Conservation (phyloP, 116 monocot species). For the Trichopus zeylanicus region DNA sequence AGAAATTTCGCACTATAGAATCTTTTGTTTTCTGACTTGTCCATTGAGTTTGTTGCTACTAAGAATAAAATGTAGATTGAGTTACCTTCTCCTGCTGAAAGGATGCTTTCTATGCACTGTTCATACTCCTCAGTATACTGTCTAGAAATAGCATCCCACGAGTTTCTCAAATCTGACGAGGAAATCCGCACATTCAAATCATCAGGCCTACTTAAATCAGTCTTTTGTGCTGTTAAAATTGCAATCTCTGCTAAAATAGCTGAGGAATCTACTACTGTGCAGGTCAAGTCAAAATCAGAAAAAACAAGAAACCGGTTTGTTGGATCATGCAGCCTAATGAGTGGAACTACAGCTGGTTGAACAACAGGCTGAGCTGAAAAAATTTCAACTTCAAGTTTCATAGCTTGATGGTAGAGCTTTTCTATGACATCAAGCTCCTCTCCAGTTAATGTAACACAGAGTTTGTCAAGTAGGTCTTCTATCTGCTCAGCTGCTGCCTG, state of each 20-base stretch:
- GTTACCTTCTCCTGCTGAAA: conserved; percentile 31
- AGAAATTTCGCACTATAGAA: not conserved
- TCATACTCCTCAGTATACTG: conserved; percentile 75
- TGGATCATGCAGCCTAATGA: conserved; percentile 34
- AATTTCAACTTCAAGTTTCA: conserved; percentile 84
- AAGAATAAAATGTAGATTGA: not conserved
- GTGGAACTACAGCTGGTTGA: conserved; percentile 53
- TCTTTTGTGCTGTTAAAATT: conserved; percentile 48
- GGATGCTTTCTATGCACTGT: conserved; percentile 55
- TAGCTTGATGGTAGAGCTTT: conserved; percentile 78
- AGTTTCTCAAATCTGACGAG: conserved; percentile 44
- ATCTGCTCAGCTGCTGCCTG: conserved; percentile 66
- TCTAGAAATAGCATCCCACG: conserved; percentile 53
- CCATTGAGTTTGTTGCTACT: not conserved
- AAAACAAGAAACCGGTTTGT: conserved; percentile 45
- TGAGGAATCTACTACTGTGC: conserved; percentile 78
- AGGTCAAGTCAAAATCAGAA: conserved; percentile 97
- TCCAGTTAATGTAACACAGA: conserved; percentile 72
- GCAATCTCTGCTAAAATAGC: conserved; percentile 83
- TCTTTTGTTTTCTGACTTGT: not conserved
- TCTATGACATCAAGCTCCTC: conserved; percentile 78
- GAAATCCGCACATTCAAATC: conserved; percentile 15
- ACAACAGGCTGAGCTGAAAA: conserved; percentile 57
- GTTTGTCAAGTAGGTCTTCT: conserved; percentile 90
- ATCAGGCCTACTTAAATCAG: conserved; percentile 24